A percentile compares a stretch with the other conserved stretches of the same genome.
These are phyloP conservation scores for Marchantia polymorpha DNA, from an alignment of 225 moss, liverwort and hornwort genomes.

Conservation along the genomic window DNA sequence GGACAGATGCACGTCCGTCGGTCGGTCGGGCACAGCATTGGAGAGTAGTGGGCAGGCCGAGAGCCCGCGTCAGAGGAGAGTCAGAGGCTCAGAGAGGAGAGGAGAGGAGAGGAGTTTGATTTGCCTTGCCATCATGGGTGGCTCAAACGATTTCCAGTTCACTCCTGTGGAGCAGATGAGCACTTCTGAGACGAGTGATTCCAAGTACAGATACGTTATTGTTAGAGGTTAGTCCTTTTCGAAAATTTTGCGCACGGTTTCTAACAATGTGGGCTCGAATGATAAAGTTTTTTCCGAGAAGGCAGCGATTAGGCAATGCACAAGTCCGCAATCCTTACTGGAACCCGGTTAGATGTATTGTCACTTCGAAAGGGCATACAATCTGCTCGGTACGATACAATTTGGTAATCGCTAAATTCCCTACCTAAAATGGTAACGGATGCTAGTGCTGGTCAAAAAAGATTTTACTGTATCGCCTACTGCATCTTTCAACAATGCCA, in stretches of 20 bases:
- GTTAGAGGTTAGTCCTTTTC: conserved; percentile 74
- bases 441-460: background rate
- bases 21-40: too few relatives aligned
- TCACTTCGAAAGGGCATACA: background rate
- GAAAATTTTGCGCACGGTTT: background rate
- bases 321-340: background rate
- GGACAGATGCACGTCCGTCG: too few relatives aligned
- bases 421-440: too few relatives aligned
- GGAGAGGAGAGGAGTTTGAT: background rate
- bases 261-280: conserved; percentile 5
- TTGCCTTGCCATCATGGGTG: conserved; percentile 16
- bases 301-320: background rate
- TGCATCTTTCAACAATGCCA: background rate
- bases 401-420: background rate
- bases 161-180: conserved; percentile 52
- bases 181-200: conserved; percentile 62
- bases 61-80: too few relatives aligned
- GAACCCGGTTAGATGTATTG: background rate
- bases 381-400: background rate
- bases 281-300: background rate
- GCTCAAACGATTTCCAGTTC: conserved; percentile 21
- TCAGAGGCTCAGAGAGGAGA: background rate
- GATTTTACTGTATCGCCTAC: background rate
- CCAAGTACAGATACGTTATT: conserved; percentile 61
- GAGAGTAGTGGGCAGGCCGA: too few relatives aligned